Percentiles rank a stretch among this genome's conserved stretches.
These are phyloP conservation scores for Phoenix dactylifera DNA, from an alignment of 176 grass and related monocot species.

Conservation along the genomic window DNA sequence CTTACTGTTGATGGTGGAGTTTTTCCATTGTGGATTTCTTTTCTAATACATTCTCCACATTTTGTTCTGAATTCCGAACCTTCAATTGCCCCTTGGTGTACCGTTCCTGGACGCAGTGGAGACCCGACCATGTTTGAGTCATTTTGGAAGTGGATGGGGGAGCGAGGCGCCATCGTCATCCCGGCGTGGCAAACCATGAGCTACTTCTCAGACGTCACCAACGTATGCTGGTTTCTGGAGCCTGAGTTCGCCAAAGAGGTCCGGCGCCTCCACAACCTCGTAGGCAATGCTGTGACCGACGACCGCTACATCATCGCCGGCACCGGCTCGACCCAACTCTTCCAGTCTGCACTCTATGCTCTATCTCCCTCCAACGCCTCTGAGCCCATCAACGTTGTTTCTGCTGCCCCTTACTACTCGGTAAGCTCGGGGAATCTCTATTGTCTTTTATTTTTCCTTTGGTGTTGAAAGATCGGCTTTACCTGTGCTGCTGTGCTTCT, in stretches of 20 bases:
- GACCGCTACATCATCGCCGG: constrained; percentile 64
- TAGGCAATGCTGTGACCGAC: constrained; percentile 58
- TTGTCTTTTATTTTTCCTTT: no score
- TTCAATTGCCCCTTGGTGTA: no score
- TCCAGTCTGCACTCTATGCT: constrained; percentile 77
- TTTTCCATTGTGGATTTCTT: no score
- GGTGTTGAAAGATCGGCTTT: no score
- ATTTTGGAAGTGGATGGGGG: constrained; percentile 52
- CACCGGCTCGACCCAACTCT: constrained; percentile 77
- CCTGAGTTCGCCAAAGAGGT: constrained; percentile 42
- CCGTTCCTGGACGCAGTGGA: constrained; percentile 25
- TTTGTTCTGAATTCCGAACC: no score
- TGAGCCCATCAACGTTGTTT: constrained; percentile 58
- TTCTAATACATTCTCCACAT: no score
- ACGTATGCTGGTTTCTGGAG: constrained; percentile 80
- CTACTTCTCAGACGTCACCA: constrained; percentile 60
- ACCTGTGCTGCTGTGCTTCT: no score
- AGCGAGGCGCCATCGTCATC: constrained; percentile 46
- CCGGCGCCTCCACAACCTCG: constrained; percentile 52
- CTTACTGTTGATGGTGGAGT: no score
- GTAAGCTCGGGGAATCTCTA: constrained; percentile 21
- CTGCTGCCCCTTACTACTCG: constrained; percentile 56
- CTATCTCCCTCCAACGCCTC: constrained; percentile 19
- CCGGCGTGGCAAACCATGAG: constrained; percentile 62
- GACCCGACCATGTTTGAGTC: constrained; percentile 85